A percentile compares a stretch with the other conserved stretches of the same genome.
These are phyloP conservation scores for Oropetium thomaeum DNA, from an alignment of 176 grass and related monocot genomes.

Conservation along the genomic window DNA sequence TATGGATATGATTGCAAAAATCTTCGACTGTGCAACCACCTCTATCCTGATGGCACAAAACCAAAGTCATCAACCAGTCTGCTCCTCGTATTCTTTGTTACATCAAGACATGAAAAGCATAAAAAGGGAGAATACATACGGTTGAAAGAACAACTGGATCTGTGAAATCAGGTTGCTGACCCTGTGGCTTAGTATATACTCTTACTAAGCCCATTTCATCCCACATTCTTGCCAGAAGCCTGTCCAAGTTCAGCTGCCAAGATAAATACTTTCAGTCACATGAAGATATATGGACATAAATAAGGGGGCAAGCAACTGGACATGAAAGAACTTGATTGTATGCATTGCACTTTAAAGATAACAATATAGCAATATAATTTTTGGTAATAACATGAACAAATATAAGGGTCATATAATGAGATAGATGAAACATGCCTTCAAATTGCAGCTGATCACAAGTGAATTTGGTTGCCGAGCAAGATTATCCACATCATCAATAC, in stretches of 20 bases:
- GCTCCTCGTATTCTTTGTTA: neutral
- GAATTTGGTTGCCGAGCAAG: conserved; percentile 95
- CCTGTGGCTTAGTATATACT: conserved; percentile 94
- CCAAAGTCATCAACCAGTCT: neutral
- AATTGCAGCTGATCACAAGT: conserved; percentile 97
- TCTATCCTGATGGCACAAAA: conserved; percentile 70
- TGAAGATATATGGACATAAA: neutral
- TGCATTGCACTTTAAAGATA: neutral
- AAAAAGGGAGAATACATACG: conserved; percentile 28
- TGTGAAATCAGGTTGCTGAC: conserved; percentile 90
- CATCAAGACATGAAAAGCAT: neutral
- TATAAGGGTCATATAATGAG: neutral
- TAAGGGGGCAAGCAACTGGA: neutral
- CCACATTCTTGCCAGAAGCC: conserved; percentile 93
- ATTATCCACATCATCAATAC: conserved; percentile 97
- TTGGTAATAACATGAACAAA: neutral
- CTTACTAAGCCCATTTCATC: conserved; percentile 99
- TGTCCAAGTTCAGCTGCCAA: conserved; percentile 90
- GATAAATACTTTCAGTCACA: conserved; percentile 23
- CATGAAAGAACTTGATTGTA: neutral
- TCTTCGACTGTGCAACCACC: conserved; percentile 94
- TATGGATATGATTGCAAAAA: conserved; percentile 97
- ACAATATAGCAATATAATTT: neutral
- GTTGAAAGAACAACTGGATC: conserved; percentile 98
- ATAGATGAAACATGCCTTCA: conserved; percentile 59